phyloP scores from a whole-genome alignment of 345 rosid genomes.

The Corchorus olitorius region DNA sequence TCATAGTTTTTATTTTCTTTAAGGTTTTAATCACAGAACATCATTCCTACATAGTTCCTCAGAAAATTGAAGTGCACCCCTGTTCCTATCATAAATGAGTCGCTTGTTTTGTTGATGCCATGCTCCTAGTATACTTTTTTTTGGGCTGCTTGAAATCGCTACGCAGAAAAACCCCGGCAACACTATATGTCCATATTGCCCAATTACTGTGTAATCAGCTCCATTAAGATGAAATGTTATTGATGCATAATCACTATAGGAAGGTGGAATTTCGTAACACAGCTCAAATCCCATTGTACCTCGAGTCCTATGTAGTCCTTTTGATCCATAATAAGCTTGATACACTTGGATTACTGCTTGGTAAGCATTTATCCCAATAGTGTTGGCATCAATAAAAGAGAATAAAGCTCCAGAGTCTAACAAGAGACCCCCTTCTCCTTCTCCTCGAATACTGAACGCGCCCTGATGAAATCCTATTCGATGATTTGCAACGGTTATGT shows the following conservation, averaged over 20 bases:
- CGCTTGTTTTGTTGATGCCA: conserved; percentile 7
- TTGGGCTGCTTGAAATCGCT: not conserved
- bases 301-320: not conserved
- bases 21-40: not conserved
- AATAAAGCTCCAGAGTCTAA: conserved; percentile 24
- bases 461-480: not conserved
- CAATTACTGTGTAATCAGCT: not conserved
- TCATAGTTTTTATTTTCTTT: not conserved
- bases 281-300: conserved; percentile 15
- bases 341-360: not conserved
- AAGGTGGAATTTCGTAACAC: not conserved
- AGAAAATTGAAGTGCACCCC: not conserved
- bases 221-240: conserved; percentile 29
- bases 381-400: not conserved
- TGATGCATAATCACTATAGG: not conserved
- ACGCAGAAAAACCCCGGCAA: not conserved
- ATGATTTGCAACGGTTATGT: conserved; percentile 19
- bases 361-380: conserved; percentile 14
- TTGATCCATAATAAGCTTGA: not conserved
- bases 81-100: not conserved
- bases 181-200: not conserved
- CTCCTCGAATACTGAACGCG: not conserved
- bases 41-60: not conserved
- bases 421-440: conserved; percentile 15
- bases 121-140: not conserved